phyloP scores from a whole-genome alignment of 495 filamentous ascomycete species.

The Aspergillus mulundensis region DNA sequence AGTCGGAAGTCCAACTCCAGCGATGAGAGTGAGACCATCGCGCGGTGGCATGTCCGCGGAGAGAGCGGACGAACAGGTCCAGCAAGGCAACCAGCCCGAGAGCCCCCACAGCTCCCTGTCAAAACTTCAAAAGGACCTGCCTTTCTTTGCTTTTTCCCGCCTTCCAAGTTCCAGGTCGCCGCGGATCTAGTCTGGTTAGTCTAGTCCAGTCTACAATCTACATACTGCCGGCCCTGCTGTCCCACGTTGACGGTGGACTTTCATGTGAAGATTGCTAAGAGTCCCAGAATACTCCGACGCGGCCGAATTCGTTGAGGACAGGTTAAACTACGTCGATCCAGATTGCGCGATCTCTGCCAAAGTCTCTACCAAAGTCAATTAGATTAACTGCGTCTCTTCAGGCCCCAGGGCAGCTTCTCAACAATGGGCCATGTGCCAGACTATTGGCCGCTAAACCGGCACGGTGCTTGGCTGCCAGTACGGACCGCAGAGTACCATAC shows the following conservation, averaged over 20 bases:
- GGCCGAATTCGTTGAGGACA: background rate
- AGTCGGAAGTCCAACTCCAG: background rate
- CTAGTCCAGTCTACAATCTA: background rate
- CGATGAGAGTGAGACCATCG: background rate
- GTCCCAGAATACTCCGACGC: background rate
- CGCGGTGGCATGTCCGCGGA: background rate
- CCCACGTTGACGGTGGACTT: background rate
- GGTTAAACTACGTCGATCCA: slow-evolving; percentile 3
- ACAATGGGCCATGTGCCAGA: background rate
- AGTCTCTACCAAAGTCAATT: slow-evolving; percentile 9
- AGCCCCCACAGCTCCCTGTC: slow-evolving; percentile 5
- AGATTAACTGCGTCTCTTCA: slow-evolving; percentile 4
- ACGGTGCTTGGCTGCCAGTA: background rate
- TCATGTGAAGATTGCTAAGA: slow-evolving; percentile 8
- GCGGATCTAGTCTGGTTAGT: too few relatives aligned
- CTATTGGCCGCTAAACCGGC: background rate
- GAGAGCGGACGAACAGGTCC: background rate
- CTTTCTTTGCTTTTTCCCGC: slow-evolving; percentile 8
- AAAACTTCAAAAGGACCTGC: background rate
- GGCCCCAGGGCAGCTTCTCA: background rate
- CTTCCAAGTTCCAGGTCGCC: background rate
- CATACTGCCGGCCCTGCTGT: too few relatives aligned
- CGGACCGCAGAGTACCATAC: background rate
- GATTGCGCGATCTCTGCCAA: background rate
- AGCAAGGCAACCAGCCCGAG: slow-evolving; percentile 10